A percentile compares a stretch with the other conserved stretches of the same genome.
phyloP scores from a whole-genome alignment of 202 grass and related monocot species.

The Miscanthus sacchariflorus region DNA sequence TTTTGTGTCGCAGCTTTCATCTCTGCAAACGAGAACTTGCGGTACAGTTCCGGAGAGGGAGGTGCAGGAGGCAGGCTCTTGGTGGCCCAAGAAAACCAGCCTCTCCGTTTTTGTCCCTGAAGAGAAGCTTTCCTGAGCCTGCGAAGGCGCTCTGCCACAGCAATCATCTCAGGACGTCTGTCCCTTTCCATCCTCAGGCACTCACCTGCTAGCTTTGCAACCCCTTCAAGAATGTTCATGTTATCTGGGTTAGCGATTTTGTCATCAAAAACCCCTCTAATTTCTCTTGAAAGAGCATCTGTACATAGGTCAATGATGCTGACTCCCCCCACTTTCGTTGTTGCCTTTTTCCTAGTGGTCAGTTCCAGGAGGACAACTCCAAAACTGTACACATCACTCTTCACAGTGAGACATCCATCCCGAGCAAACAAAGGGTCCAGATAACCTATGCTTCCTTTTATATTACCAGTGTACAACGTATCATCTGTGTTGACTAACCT shows the following conservation, averaged over 20 bases:
- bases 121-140: not conserved
- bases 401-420: constrained; percentile 1
- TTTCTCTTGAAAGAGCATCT: not conserved
- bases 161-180: constrained; percentile 20
- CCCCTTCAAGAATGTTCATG: not conserved
- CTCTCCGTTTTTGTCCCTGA: not conserved
- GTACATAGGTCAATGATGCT: not conserved
- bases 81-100: not conserved
- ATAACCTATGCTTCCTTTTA: constrained; percentile 29
- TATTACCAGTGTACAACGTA: not conserved
- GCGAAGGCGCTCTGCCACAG: not conserved
- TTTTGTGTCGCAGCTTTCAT: constrained; percentile 58
- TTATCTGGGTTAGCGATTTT: not conserved
- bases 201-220: not conserved
- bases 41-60: constrained; percentile 23
- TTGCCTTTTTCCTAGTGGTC: constrained; percentile 17
- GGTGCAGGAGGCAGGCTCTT: not conserved
- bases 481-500: constrained; percentile 10
- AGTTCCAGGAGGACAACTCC: constrained; percentile 14
- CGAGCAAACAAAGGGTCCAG: constrained; percentile 15
- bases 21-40: constrained; percentile 47
- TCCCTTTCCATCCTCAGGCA: constrained; percentile 14
- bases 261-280: not conserved
- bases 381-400: constrained; percentile 29
- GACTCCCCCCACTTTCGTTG: no score